Conservation (phyloP, 257 asterid genomes). For the Jasminum sambac region DNA sequence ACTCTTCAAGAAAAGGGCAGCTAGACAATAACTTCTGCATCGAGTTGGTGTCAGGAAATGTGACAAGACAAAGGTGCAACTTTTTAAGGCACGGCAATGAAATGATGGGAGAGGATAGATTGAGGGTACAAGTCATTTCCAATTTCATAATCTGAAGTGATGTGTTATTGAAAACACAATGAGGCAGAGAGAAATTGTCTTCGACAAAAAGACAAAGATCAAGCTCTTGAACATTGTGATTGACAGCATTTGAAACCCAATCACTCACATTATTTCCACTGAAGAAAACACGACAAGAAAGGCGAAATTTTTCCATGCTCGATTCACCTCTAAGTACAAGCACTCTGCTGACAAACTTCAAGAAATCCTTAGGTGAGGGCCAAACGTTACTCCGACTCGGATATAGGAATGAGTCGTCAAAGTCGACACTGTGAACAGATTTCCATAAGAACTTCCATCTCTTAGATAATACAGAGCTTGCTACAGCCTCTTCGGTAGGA, state of each 20-base stretch:
- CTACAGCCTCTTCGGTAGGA: slow-evolving; percentile 52
- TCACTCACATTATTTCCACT: slow-evolving; percentile 45
- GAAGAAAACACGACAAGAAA: slow-evolving; percentile 58
- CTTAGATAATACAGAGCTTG: slow-evolving; percentile 46
- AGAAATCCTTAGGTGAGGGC: slow-evolving; percentile 36
- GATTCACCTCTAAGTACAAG: slow-evolving; percentile 43
- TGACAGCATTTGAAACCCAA: slow-evolving; percentile 50
- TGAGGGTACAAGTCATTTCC: slow-evolving; percentile 50
- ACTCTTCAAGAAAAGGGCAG: slow-evolving; percentile 48
- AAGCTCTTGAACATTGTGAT: slow-evolving; percentile 46
- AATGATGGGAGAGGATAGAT: slow-evolving; percentile 43
- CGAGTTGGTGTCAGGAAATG: slow-evolving; percentile 43
- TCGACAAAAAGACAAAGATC: slow-evolving; percentile 59
- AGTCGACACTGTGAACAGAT: slow-evolving; percentile 39
- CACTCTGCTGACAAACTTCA: slow-evolving; percentile 50
- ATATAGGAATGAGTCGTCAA: slow-evolving; percentile 51
- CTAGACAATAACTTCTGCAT: slow-evolving; percentile 48
- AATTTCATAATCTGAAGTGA: slow-evolving; percentile 37
- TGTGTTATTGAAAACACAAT: slow-evolving; percentile 38
- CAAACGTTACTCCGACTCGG: slow-evolving; percentile 26
- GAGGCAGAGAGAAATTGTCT: slow-evolving; percentile 44
- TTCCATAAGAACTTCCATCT: slow-evolving; percentile 60
- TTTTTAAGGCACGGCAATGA: slow-evolving; percentile 44
- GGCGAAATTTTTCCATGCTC: slow-evolving; percentile 42
- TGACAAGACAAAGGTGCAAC: slow-evolving; percentile 49